phyloP scores from a whole-genome alignment of 139 green algal species.

The Desmodesmus armatus region DNA sequence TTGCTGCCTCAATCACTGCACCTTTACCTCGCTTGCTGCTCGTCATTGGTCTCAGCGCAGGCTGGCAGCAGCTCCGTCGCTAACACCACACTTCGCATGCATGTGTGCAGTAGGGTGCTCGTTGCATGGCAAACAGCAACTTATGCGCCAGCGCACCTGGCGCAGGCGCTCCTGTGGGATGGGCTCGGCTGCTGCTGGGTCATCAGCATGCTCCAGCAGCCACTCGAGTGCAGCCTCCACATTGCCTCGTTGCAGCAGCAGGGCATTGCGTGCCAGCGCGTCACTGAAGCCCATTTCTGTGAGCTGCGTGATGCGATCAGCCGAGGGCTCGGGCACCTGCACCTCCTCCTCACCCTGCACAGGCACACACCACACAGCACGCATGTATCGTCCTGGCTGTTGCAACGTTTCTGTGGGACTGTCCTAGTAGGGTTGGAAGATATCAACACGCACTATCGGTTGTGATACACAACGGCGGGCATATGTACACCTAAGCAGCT shows the following conservation, averaged over 20 bases:
- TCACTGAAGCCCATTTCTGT: conserved; percentile 66
- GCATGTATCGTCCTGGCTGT: no score
- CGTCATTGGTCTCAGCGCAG: neutral
- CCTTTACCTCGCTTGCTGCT: no score
- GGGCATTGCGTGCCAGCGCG: conserved; percentile 59
- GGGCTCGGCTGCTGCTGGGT: conserved; percentile 55
- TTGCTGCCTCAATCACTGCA: no score
- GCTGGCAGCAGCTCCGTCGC: neutral
- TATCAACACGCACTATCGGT: no score
- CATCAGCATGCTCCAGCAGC: conserved; percentile 64
- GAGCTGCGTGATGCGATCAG: conserved; percentile 47
- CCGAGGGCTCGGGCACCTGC: conserved; percentile 47
- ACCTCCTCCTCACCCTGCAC: conserved; percentile 21
- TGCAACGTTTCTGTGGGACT: no score
- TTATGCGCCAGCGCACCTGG: conserved; percentile 31
- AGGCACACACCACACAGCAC: neutral
- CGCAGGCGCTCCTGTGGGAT: conserved; percentile 60
- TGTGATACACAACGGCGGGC: no score
- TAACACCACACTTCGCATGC: neutral
- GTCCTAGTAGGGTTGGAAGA: no score
- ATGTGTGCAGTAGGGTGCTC: conserved; percentile 19
- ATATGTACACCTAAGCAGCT: no score
- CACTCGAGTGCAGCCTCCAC: conserved; percentile 63
- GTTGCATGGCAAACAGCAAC: no score
- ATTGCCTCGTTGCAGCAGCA: conserved; percentile 58